Base-by-base conservation (phyloP, 2,329 filamentous ascomycete genomes). In the Lachnellula cervina region DNA sequence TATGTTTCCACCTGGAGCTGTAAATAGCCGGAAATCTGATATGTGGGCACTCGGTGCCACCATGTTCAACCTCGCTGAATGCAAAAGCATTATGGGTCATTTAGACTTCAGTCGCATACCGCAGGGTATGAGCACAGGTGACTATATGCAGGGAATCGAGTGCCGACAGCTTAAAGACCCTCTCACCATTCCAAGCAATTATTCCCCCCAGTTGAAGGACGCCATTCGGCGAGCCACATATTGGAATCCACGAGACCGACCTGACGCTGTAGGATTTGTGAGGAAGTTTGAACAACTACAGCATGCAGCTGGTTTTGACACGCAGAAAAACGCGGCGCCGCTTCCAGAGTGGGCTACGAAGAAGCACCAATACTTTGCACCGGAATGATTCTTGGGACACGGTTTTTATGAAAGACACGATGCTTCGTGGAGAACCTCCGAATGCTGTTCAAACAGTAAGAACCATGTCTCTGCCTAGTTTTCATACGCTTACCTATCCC, bases 21-120 rank as follows among this genome's bases (percentile, higher is more conserved):
- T 40, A 6, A 63, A 66, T 40, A 59, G 37, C 34, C 21, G 37
- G 4, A 55, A 57, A 54, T 60, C 62, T 3, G 65, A 67, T 49
- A 43, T 66, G n/a, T 67, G 64, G 59, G 58, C 66, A 9, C 35
- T 66, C 2, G 64, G 58, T 2, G 56, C 52, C 9, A 57, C 43
- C 11, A 61, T 68, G n/a, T 65, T 58, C 47, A 61, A 57, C 42
- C 57, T 63, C 5, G 55, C 53, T 5, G 43, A 56, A 28, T 50
- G 57, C 23, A 35, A 49, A 32, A 38, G 13, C 23, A 13, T 40
- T 4, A 49, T 47, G 3, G 38, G 21, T 8, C 46, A 49, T 35
- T n/a, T 50, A 16, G 40, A 43, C 9, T 17, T 25, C 14, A 51
- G 23, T 7, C 32, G 34, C 3, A 9, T 13, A 23, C 17, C 35